A percentile compares a stretch with the other conserved stretches of the same genome.
Evolutionary conservation across 805 yeast genomes (phyloP).

Genomic region (Babjeviella inositovora): DNA sequence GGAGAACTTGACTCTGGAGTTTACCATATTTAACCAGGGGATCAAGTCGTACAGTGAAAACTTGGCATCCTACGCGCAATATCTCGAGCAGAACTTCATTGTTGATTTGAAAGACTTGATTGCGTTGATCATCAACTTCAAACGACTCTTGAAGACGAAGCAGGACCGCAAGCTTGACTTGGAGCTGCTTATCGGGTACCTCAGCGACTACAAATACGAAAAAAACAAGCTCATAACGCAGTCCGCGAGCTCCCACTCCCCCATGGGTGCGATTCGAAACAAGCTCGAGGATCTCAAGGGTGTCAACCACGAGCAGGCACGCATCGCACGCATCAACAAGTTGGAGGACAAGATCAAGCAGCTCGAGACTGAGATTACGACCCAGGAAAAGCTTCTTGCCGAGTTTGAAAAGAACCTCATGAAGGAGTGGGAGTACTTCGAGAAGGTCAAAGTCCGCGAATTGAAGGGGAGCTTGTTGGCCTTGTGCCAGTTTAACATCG

Average conservation of each 20-base stretch:
- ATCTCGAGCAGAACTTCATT: conserved; percentile 65
- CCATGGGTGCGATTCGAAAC: conserved; percentile 15
- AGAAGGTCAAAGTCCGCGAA: no score
- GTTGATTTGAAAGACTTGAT: conserved; percentile 78
- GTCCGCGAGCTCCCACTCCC: conserved; percentile 32
- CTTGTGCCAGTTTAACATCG: no score
- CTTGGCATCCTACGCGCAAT: conserved; percentile 22
- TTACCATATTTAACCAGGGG: conserved; percentile 28
- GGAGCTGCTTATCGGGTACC: conserved; percentile 72
- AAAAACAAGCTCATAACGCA: conserved; percentile 34
- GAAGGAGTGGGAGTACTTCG: no score
- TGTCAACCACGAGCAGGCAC: conserved; percentile 37
- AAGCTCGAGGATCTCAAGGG: conserved; percentile 51
- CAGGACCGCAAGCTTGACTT: conserved; percentile 87
- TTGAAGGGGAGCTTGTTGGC: no score
- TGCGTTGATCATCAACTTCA: conserved; percentile 34
- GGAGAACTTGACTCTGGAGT: conserved; percentile 11
- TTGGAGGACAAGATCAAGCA: conserved; percentile 32
- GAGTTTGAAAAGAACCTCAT: no score
- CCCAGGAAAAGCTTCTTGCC: no score
- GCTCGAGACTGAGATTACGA: no score
- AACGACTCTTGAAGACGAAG: conserved; percentile 58
- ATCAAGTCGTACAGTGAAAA: conserved; percentile 19
- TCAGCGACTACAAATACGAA: conserved; percentile 56
- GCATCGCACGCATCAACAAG: conserved; percentile 33